Evolutionary conservation across 1,284 basidiomycete species (phyloP).

Genomic region (Trichosporon asahii): DNA sequence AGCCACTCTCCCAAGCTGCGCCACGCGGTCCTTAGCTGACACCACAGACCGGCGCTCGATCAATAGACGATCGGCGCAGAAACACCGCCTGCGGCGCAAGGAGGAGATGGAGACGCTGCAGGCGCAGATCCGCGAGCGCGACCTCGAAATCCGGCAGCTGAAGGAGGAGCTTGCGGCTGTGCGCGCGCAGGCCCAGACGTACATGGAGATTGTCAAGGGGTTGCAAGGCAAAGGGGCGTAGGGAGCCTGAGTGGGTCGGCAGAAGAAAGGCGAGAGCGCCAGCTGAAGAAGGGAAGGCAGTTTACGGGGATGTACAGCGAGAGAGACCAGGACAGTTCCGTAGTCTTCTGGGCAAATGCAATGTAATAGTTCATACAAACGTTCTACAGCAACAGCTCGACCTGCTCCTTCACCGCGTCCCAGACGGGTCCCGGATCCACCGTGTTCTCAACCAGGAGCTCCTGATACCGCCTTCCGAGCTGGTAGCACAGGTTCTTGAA

Average conservation of each 20-base stretch:
- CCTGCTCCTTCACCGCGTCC: slow-evolving; percentile 21
- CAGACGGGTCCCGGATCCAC: slow-evolving; percentile 41
- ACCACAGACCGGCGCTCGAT: slow-evolving; percentile 26
- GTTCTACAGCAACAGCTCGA: slow-evolving; percentile 11
- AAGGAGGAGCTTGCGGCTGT: slow-evolving; percentile 22
- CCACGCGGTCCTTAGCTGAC: not conserved
- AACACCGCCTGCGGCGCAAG: slow-evolving; percentile 27
- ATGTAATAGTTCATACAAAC: not conserved
- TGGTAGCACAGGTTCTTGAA: slow-evolving; percentile 45
- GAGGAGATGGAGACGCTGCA: slow-evolving; percentile 25
- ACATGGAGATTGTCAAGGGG: not conserved
- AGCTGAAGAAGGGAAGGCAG: not conserved
- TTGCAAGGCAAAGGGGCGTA: not conserved
- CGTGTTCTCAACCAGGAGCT: slow-evolving; percentile 25
- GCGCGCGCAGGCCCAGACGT: slow-evolving; percentile 13
- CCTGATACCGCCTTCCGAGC: slow-evolving; percentile 26
- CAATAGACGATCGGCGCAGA: slow-evolving; percentile 28
- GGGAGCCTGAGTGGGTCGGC: too few relatives aligned
- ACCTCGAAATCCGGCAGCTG: slow-evolving; percentile 18
- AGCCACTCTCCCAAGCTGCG: not conserved
- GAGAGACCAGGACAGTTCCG: not conserved
- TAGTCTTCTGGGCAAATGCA: not conserved
- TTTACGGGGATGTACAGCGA: too few relatives aligned
- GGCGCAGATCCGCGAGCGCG: slow-evolving; percentile 18
- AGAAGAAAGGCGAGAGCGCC: not conserved